Evolutionary conservation across 2,329 filamentous ascomycete genomes (phyloP), one percentile per base, ranked within the genome.

Genomic region (Aspergillus sp.): DNA sequence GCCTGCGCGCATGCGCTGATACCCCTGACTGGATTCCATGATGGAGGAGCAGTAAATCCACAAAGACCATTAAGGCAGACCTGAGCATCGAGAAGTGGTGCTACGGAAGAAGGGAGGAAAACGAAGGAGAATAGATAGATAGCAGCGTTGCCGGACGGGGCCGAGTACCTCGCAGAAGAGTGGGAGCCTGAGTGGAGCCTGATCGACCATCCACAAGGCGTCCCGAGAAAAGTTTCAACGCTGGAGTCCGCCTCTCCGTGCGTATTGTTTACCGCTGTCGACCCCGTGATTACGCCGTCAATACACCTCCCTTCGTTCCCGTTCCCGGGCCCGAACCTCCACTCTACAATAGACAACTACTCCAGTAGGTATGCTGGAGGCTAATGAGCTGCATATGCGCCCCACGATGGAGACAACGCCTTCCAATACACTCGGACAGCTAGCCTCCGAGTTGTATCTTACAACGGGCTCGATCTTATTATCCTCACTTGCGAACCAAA

Each of bases 1-100:
- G 22, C 31, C 52, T 22, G 39, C 52, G 45, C 52, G 36, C 52
- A 46, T 54, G 36, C 52, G 52, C 31, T 45, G 31, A 45, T 54
- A 54, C 11, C 36, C 52, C 12, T 42, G 10, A 16, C 20, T 24
- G 2, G 36, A 22, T 16, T 24, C 52, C 52, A 54, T 54, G 18
- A 20, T 24, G 10, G n/a, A 52, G n/a, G 16, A 12, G 24, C 11
- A 6, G 1, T 12, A 9, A 12, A 36, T 36, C 10, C 4, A 36
- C 4, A 36, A 36, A 36, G 32, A 4, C 32, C 32, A 26, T 7
- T 4, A 50, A 31, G 14, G 49, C 14, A 29, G 24, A 51, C 24
- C 14, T 26, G 49, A 18, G 14, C 18, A 29, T 16, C 22, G 24
- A 14, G 36, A 52, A 31, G 16, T 36, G 22, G 16, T 20, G 16